phyloP scores from a whole-genome alignment of 108 stramenopile species.

The Pseudonitzschia pungens region DNA sequence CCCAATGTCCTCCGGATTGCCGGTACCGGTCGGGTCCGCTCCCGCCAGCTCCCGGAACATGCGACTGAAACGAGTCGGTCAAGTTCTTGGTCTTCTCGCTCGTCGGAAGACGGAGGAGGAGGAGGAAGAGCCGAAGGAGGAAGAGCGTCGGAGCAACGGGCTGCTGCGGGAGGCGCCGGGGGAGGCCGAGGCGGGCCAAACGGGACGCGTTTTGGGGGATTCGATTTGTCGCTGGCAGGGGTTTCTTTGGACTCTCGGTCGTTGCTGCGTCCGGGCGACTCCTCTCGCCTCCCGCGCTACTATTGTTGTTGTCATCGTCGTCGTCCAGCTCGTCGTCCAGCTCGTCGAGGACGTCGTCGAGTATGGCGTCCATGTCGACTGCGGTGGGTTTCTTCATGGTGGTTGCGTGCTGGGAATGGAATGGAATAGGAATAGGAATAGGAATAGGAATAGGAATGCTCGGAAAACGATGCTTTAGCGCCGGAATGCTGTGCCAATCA shows the following conservation, averaged over 20 bases:
- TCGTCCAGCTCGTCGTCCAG: conserved; percentile 37
- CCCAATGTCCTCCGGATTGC: not conserved
- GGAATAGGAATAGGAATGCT: too few species aligned
- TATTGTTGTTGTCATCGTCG: not conserved
- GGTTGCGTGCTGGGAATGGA: too few species aligned
- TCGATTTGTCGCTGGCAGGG: not conserved
- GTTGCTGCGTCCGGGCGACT: too few species aligned
- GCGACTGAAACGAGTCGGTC: not conserved
- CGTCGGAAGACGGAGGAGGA: too few species aligned
- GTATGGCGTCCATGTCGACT: conserved; percentile 9
- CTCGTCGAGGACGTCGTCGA: conserved; percentile 52
- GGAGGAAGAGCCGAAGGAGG: too few species aligned
- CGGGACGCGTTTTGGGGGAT: not conserved
- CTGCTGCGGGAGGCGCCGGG: not conserved
- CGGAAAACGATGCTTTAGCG: too few species aligned
- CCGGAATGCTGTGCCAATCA: too few species aligned
- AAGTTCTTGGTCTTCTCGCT: not conserved
- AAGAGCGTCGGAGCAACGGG: too few species aligned
- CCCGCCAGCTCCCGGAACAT: not conserved
- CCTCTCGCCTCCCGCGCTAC: not conserved
- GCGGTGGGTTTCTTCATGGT: not conserved
- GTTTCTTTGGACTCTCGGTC: too few species aligned
- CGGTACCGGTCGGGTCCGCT: conserved; percentile 3
- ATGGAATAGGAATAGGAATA: too few species aligned
- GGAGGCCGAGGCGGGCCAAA: not conserved